phyloP scores from a whole-genome alignment of 2,329 filamentous ascomycete genomes.

The Trichophaea hybrida region DNA sequence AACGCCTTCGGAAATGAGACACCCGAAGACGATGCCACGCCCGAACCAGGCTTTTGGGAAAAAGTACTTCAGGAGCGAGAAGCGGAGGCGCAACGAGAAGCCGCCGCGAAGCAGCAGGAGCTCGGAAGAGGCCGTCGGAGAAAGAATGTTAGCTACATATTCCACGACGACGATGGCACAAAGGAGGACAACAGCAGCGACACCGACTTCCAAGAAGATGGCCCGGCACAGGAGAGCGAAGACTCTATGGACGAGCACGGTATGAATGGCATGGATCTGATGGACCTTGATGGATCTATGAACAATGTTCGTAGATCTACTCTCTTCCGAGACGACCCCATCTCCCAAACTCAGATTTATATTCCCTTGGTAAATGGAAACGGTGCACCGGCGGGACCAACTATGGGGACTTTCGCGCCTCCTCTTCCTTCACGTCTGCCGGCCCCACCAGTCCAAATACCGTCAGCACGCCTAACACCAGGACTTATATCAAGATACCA shows the following conservation, averaged over 20 bases:
- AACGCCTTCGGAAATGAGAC: conserved; percentile 43
- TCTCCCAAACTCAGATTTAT: background rate
- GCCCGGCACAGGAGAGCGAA: background rate
- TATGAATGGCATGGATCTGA: background rate
- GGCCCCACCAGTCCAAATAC: background rate
- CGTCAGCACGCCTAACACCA: background rate
- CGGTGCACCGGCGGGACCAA: too few species aligned
- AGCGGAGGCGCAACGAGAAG: conserved; percentile 58
- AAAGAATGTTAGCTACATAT: conserved; percentile 17
- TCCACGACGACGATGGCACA: conserved; percentile 2
- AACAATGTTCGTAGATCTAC: background rate
- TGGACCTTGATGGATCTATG: background rate
- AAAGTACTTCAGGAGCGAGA: conserved; percentile 75
- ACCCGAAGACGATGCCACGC: conserved; percentile 42
- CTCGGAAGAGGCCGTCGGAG: conserved; percentile 74
- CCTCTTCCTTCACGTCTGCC: too few species aligned
- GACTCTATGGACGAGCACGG: too few species aligned
- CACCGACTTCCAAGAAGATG: background rate
- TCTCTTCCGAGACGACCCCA: background rate
- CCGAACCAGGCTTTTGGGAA: conserved; percentile 63
- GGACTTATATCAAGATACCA: background rate
- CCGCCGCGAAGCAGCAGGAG: conserved; percentile 52
- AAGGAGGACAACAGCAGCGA: conserved; percentile 7
- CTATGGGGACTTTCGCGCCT: too few species aligned
- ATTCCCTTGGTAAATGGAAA: too few species aligned